A percentile compares a stretch with the other conserved stretches of the same genome.
Evolutionary conservation across 306 rosid genomes (phyloP).

Genomic region (Crotalaria pallida): DNA sequence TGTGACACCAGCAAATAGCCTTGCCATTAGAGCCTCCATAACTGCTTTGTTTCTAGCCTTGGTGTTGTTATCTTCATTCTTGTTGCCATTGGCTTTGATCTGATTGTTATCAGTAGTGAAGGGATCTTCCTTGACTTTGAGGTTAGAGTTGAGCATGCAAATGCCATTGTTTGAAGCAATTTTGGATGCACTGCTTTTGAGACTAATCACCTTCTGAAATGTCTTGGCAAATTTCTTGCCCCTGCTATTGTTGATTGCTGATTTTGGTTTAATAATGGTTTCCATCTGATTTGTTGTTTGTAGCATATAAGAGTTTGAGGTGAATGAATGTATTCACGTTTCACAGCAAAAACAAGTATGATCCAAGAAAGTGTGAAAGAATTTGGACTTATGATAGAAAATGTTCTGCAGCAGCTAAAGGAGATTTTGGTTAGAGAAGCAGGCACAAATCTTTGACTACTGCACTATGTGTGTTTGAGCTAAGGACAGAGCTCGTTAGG

Average conservation of each 20-base stretch:
- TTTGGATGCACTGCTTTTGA: constrained; percentile 47
- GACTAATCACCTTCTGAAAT: constrained; percentile 64
- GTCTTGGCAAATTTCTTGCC: constrained; percentile 50
- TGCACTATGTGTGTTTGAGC: constrained; percentile 6
- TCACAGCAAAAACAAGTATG: not conserved
- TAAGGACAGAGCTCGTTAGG: not conserved
- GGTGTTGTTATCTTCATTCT: constrained; percentile 20
- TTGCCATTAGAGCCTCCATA: constrained; percentile 78
- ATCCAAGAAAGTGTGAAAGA: not conserved
- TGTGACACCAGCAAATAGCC: constrained; percentile 86
- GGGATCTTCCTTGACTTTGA: constrained; percentile 44
- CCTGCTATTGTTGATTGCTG: constrained; percentile 45
- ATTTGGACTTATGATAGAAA: constrained; percentile 19
- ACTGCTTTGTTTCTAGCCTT: constrained; percentile 53
- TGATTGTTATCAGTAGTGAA: constrained; percentile 15
- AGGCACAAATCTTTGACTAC: constrained; percentile 54
- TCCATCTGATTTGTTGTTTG: constrained; percentile 51
- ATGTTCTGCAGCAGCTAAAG: constrained; percentile 16
- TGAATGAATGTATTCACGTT: not conserved
- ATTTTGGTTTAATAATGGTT: constrained; percentile 54
- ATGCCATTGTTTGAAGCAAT: constrained; percentile 74
- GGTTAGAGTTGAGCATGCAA: constrained; percentile 53
- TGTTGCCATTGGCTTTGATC: constrained; percentile 20
- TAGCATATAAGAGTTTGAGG: constrained; percentile 26
- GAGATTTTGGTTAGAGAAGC: constrained; percentile 38